Base-by-base conservation (phyloP, 768 basidiomycete species). In the Pleurotus platypus region DNA sequence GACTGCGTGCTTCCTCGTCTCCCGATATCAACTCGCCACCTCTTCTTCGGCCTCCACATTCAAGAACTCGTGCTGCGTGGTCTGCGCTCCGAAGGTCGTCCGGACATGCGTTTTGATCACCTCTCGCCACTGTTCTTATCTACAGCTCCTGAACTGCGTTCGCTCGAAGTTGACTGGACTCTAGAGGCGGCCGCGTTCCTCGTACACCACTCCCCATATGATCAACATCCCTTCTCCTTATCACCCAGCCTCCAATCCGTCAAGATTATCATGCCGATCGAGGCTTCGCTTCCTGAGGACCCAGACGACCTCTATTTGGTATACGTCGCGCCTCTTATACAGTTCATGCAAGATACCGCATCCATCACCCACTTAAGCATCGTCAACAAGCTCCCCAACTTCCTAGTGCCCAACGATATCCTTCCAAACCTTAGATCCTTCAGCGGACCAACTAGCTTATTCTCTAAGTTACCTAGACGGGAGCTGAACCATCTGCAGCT, bases 381-480 rank as follows among this genome's bases (percentile, higher is more conserved):
- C 51, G 37, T 54, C 18, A 24, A 24, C 18, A 37, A 42, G 11
- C 39, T 54, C 5, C 51, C 51, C 24, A 54, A 54, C 38, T 54
- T 54, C 37, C 42, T 54, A 37, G 35, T 54, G 5, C 37, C 51
- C n/a, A 54, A 20, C 37, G 35, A 35, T 42, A 22, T 54, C 5
- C 51, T 54, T 4, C 51, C 51, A 13, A 54, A 54, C 39, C 37
- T 54, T 39, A 24, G 42, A 54, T 54, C 51, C 18, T 54, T 18
- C 39, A 40, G 38, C 11, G 51, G 51, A 5, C 51, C 51, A 11
- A 54, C 24, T 43, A 54, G 24, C 38, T 42, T 54, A 54, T 54
- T 54, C 18, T 27, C n/a, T 54, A 54, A 54, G 42, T 42, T 54
- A 54, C 51, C 51, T 54, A 39, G 38, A 54, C 51, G 51, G 35